These are phyloP conservation scores for Aureobasidium lini DNA, from an alignment of 2,329 filamentous ascomycete genomes.

Conservation along the genomic window DNA sequence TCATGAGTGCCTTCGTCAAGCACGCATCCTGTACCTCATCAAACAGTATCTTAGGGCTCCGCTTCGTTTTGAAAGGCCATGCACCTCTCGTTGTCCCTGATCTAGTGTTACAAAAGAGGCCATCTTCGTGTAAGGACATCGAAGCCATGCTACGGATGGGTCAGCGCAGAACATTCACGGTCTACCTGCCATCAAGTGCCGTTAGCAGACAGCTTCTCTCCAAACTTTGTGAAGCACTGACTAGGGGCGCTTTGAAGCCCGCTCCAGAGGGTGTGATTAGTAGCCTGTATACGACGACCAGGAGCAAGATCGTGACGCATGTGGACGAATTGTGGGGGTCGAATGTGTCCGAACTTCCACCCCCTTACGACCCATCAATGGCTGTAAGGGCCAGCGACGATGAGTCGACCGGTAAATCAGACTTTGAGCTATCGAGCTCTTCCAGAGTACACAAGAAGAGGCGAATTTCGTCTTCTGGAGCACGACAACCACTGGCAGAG, in stretches of 20 bases:
- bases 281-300: neutral
- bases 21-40: neutral
- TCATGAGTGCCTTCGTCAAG: neutral
- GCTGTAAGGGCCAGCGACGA: neutral
- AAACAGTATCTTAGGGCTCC: neutral
- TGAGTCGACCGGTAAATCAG: neutral
- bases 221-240: neutral
- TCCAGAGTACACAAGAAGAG: neutral
- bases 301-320: neutral
- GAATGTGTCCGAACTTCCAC: neutral
- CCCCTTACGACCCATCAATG: neutral
- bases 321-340: neutral
- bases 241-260: neutral
- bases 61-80: neutral
- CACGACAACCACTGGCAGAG: too few relatives aligned
- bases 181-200: neutral
- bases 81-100: neutral
- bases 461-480: too few relatives aligned
- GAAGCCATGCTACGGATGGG: neutral
- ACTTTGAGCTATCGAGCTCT: neutral
- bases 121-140: neutral
- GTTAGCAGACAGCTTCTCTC: neutral
- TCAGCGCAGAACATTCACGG: neutral
- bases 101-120: neutral
- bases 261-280: neutral